Evolutionary conservation across 495 filamentous ascomycete species (phyloP), one percentile per base, ranked within the genome.

Genomic region (Lichenothelia convexa): DNA sequence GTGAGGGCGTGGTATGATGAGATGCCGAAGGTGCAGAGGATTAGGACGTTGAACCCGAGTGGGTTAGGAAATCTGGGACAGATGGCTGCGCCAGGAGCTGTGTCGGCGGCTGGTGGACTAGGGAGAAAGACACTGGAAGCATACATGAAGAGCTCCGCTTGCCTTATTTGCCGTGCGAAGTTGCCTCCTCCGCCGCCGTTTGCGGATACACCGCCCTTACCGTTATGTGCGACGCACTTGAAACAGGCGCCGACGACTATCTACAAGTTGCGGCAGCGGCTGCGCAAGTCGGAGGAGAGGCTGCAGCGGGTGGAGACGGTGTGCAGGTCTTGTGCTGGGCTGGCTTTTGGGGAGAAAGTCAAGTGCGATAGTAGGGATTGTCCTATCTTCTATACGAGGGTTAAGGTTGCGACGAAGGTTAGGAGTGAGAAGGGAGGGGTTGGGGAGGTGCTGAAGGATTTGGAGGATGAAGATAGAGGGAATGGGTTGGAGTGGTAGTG

Each of bases 1-100:
- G 80, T 95, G 9, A 64, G 80, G 12, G 64, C 70, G 38, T 97
- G 89, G 89, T 95, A 85, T 42, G 85, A 93, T 36, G 83, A 93
- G 55, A 92, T 93, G 83, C 89, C 89, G 17, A 93, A 91, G 53
- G 65, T 81, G 22, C 81, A 81, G 46, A 68, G 76, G 3, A 70
- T 87, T 24, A 68, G 58, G 3, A 43, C 38, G 21, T 38, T 58
- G 21, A 21, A 27, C 3, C 43, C 15, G 71, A 35, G 22, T 50
- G 44, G 39, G 35, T n/a, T n/a, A n/a, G n/a, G n/a, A n/a, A n/a
- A n/a, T n/a, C 36, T 43, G 22, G 22, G 21, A 32, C 5, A 18
- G 36, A 20, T 39, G 29, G 27, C 44, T 30, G 26, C n/a, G 32
- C 21, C 11, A 18, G 34, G 44, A 19, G 9, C 8, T 12, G 31